These are phyloP conservation scores for Huntiella bhutanensis DNA, from an alignment of 2,329 filamentous ascomycete genomes.

Conservation along the genomic window DNA sequence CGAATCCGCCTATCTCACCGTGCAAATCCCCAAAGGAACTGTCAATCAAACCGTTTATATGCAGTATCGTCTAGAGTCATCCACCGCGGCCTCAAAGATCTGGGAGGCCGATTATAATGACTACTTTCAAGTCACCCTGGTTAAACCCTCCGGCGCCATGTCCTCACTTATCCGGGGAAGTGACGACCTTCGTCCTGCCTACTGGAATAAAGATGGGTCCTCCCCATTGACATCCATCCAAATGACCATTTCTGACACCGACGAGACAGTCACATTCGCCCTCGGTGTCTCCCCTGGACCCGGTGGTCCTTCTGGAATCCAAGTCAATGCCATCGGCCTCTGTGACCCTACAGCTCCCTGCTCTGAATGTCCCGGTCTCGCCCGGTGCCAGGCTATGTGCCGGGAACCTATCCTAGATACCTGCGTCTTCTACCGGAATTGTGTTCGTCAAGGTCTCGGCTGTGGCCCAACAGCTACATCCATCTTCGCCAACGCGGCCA, in stretches of 20 bases:
- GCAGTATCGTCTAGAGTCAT: conserved; percentile 4
- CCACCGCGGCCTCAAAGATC: conserved; percentile 1
- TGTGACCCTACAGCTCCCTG: conserved; percentile 4
- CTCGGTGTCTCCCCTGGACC: conserved; percentile 5
- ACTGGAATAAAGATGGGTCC: conserved; percentile 10
- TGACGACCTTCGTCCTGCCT: conserved; percentile 2
- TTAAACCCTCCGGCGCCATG: background rate
- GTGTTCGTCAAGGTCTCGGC: conserved; percentile 3
- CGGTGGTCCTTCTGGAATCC: conserved; percentile 4
- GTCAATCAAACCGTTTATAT: conserved; percentile 2
- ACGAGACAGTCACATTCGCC: background rate
- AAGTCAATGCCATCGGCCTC: conserved; percentile 5
- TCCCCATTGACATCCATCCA: conserved; percentile 5
- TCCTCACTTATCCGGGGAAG: conserved; percentile 2
- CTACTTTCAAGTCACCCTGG: conserved; percentile 4
- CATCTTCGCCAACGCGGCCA: conserved; percentile 1
- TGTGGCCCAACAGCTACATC: conserved; percentile 1
- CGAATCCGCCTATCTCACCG: too few relatives aligned
- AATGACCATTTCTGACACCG: background rate
- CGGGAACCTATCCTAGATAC: background rate
- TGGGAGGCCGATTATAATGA: conserved; percentile 3
- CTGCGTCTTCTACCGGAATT: conserved; percentile 8
- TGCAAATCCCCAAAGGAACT: too few relatives aligned
- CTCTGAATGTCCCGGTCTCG: conserved; percentile 6
- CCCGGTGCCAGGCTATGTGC: conserved; percentile 8